Evolutionary conservation across 345 rosid species (phyloP), one percentile per base, ranked within the genome.

Genomic region (Gossypium longicalyx): DNA sequence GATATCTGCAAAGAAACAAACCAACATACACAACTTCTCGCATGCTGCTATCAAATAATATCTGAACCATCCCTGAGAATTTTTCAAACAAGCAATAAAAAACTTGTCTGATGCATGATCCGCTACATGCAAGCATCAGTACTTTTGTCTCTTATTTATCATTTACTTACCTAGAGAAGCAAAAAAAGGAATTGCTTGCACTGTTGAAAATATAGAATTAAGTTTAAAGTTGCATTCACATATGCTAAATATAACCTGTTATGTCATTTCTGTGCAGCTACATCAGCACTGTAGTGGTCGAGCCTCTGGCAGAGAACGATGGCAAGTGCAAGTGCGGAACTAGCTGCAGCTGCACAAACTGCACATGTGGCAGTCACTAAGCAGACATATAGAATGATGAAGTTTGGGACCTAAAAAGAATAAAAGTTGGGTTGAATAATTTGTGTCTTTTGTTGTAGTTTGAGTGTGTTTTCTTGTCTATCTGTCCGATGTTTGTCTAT

Each of bases 281-380:
- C 77, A 79, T 79, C 71, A 79, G 72, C 71, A 73, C 83, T 12
- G 79, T 87, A 22, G 63, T 68, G 65, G 78, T 86, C 84, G 91
- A 84, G 15, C 80, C 78, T 65, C 80, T 80, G 0, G 90, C 84
- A 3, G 93, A 86, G 82, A 73, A 85, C 62, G 86, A 87, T 1
- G 88, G 92, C 77, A 79, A 87, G 67, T 93, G 98, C 97, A 87
- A 89, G 87, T 93, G 98, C 74, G 95, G 98, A 20, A 5, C 84
- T 45, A 75, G 44, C 85, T 93, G 98, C 92, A 16, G 83, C 56
- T 93, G 98, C 80, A 64, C 73, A 22, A 15, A 77, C 83, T 93
- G 98, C 90, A 82, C 90, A 61, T 91, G 98, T 60, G 89, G 68
- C 66, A 88, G 68, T 66, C 84, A 84, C 12, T 85, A 41, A 89